A percentile compares a stretch with the other conserved stretches of the same genome.
These are phyloP conservation scores for Penicillium atrosanguineum DNA, from an alignment of 495 filamentous ascomycete species.

Conservation along the genomic window DNA sequence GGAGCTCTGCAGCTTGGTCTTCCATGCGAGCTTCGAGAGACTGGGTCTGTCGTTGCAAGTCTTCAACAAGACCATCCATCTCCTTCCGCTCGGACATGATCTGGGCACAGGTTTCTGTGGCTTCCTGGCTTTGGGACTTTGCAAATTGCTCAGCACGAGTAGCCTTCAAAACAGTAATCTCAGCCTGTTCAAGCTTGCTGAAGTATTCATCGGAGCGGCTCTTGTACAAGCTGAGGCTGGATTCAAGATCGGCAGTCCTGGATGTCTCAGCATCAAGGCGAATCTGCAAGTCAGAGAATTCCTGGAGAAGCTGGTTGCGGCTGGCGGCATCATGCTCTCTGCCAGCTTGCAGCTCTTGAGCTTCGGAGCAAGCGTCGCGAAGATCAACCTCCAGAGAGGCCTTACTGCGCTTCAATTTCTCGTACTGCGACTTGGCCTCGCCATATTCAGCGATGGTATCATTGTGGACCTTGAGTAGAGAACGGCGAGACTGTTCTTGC, in stretches of 20 bases:
- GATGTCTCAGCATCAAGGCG: slow-evolving; percentile 86
- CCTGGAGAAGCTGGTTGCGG: slow-evolving; percentile 83
- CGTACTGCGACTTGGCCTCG: slow-evolving; percentile 81
- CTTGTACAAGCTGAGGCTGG: slow-evolving; percentile 88
- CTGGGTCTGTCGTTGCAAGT: slow-evolving; percentile 85
- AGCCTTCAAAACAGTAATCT: slow-evolving; percentile 92
- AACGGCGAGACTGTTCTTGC: slow-evolving; percentile 84
- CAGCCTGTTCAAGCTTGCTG: slow-evolving; percentile 94
- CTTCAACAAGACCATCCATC: slow-evolving; percentile 84
- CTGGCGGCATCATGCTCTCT: slow-evolving; percentile 82
- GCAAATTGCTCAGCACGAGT: slow-evolving; percentile 90
- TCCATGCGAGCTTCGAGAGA: slow-evolving; percentile 87
- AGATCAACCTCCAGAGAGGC: slow-evolving; percentile 83
- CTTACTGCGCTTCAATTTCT: slow-evolving; percentile 77
- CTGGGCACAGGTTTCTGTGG: slow-evolving; percentile 84
- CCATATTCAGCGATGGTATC: slow-evolving; percentile 78
- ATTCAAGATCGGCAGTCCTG: slow-evolving; percentile 76
- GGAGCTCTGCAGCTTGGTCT: slow-evolving; percentile 85
- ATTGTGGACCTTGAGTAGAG: slow-evolving; percentile 80
- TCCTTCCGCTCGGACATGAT: slow-evolving; percentile 91
- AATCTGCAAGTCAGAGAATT: slow-evolving; percentile 93
- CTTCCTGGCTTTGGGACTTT: slow-evolving; percentile 80
- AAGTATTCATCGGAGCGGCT: slow-evolving; percentile 94
- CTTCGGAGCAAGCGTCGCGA: slow-evolving; percentile 77
- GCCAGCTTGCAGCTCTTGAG: slow-evolving; percentile 72